Percentiles rank a stretch among this genome's conserved stretches.
Conservation (phyloP, 768 basidiomycete genomes). For the Serpula lacrymans region DNA sequence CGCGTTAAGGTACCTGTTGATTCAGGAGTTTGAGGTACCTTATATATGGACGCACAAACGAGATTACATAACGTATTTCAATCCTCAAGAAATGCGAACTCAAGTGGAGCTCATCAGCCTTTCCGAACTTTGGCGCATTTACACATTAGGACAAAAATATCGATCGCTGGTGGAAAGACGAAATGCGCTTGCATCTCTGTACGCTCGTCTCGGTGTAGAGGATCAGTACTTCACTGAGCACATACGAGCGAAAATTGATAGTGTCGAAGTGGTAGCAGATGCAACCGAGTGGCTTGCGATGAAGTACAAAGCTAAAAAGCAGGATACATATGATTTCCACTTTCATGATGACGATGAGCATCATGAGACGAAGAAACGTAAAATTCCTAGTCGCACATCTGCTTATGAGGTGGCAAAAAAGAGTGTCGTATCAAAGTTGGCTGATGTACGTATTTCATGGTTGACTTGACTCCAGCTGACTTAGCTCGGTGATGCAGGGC, state of each 20-base stretch:
- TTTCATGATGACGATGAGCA: slow-evolving; percentile 67
- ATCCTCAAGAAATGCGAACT: slow-evolving; percentile 57
- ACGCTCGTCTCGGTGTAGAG: slow-evolving; percentile 60
- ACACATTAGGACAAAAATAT: slow-evolving; percentile 85
- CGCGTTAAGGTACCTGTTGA: slow-evolving; percentile 78
- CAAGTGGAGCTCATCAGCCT: slow-evolving; percentile 70
- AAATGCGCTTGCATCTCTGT: slow-evolving; percentile 57
- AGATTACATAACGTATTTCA: slow-evolving; percentile 85
- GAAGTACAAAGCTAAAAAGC: slow-evolving; percentile 77
- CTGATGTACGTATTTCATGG: slow-evolving; percentile 63
- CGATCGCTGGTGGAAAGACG: slow-evolving; percentile 80
- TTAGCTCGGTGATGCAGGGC: slow-evolving; percentile 43
- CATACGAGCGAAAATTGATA: slow-evolving; percentile 64
- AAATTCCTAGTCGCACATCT: slow-evolving; percentile 80
- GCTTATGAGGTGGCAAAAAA: slow-evolving; percentile 84
- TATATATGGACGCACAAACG: slow-evolving; percentile 93
- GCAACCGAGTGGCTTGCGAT: slow-evolving; percentile 87
- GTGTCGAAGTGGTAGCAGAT: slow-evolving; percentile 87
- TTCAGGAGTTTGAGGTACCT: slow-evolving; percentile 89
- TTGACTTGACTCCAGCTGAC: not conserved
- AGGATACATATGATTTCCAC: slow-evolving; percentile 56
- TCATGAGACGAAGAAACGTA: slow-evolving; percentile 56
- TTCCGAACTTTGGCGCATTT: slow-evolving; percentile 89
- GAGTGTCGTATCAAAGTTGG: slow-evolving; percentile 71
- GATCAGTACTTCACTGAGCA: slow-evolving; percentile 78